A percentile compares a stretch with the other conserved stretches of the same genome.
phyloP scores from a whole-genome alignment of 495 filamentous ascomycete species.

The Hypoxylon perforatum region DNA sequence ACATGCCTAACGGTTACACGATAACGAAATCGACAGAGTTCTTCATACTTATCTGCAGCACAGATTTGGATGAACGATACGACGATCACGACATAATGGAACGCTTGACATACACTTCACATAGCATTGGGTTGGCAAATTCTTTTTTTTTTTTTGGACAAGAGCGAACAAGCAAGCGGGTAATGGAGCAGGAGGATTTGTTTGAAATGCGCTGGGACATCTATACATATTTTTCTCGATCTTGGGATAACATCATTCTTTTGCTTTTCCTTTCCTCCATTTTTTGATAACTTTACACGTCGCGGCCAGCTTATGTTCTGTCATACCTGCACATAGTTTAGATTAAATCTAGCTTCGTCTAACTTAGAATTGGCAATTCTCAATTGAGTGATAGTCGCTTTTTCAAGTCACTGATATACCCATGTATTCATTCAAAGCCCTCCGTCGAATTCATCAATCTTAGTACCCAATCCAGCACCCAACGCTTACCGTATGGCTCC shows the following conservation, averaged over 20 bases:
- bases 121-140: conserved; percentile 16
- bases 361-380: not conserved
- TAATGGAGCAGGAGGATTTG: conserved; percentile 7
- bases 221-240: conserved; percentile 13
- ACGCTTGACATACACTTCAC: not conserved
- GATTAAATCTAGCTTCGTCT: no score
- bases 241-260: conserved; percentile 6
- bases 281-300: not conserved
- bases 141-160: conserved; percentile 9
- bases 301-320: not conserved
- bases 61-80: not conserved
- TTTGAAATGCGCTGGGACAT: not conserved
- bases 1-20: not conserved
- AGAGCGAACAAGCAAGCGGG: conserved; percentile 14
- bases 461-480: no score
- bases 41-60: not conserved
- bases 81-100: conserved; percentile 1
- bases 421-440: no score
- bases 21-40: not conserved
- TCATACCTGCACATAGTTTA: no score
- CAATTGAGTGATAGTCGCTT: not conserved
- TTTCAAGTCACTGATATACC: no score
- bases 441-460: no score
- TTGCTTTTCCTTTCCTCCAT: not conserved
- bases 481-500: no score